Conservation (phyloP, 2,329 filamentous ascomycete genomes). For the Xylaria sp. region DNA sequence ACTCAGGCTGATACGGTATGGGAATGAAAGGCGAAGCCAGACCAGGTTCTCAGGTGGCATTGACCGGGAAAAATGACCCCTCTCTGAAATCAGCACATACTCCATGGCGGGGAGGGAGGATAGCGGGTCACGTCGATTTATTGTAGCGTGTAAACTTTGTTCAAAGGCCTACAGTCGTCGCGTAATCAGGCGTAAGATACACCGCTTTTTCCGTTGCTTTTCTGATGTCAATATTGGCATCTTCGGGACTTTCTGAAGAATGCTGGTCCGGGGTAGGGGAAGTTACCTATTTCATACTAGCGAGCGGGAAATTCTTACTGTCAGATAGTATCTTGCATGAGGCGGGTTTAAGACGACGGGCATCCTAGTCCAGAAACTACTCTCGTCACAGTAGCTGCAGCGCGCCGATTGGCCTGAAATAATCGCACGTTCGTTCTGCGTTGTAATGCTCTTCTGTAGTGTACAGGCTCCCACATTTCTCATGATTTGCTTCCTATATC, state of each 20-base stretch:
- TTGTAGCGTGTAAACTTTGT: not conserved
- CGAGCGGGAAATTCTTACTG: conserved; percentile 29
- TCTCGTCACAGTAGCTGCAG: conserved; percentile 22
- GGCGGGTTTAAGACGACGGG: conserved; percentile 23
- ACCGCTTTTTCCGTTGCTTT: conserved; percentile 20
- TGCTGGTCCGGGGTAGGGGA: conserved; percentile 29
- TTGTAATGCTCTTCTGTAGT: not conserved
- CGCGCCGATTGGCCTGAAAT: conserved; percentile 34
- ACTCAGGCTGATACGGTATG: conserved; percentile 6
- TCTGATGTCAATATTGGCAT: conserved; percentile 25
- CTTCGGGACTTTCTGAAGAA: conserved; percentile 17
- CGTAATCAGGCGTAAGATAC: conserved; percentile 18
- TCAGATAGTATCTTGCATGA: conserved; percentile 18
- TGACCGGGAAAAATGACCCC: conserved; percentile 28
- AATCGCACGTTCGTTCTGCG: conserved; percentile 18
- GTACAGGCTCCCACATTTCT: not conserved
- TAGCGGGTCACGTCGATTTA: not conserved
- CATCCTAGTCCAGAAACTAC: conserved; percentile 20
- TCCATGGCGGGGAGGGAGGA: not conserved
- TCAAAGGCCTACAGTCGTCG: conserved; percentile 13
- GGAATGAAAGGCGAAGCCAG: conserved; percentile 1
- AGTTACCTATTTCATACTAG: conserved; percentile 22
- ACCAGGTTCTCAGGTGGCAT: conserved; percentile 26
- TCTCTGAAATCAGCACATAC: conserved; percentile 4
- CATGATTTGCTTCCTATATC: conserved; percentile 16